Conservation (phyloP, 1,284 basidiomycete species). For the Athelia psychrophila region DNA sequence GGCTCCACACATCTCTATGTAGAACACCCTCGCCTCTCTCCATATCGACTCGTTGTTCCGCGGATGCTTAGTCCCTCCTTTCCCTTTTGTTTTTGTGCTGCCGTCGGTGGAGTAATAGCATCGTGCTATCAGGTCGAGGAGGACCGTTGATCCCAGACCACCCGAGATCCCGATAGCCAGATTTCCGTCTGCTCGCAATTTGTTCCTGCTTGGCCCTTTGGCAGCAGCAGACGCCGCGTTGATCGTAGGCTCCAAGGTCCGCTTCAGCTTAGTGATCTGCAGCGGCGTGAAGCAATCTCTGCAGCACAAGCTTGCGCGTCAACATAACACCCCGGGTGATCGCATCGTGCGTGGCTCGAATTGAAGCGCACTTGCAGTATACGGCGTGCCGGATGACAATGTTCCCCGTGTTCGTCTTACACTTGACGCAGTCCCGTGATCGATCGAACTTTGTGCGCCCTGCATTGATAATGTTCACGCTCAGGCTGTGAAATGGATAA, state of each 20-base stretch:
- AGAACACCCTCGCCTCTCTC: conserved; percentile 59
- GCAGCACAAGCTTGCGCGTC: no score
- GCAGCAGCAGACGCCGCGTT: conserved; percentile 37
- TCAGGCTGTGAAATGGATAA: neutral
- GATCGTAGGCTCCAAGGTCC: conserved; percentile 60
- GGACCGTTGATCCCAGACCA: conserved; percentile 67
- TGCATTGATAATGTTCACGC: conserved; percentile 31
- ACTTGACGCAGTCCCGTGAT: conserved; percentile 64
- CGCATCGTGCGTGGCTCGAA: no score
- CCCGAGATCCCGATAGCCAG: conserved; percentile 70
- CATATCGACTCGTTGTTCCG: conserved; percentile 61
- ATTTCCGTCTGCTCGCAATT: conserved; percentile 63
- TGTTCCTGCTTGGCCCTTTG: conserved; percentile 44
- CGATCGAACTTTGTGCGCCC: conserved; percentile 59
- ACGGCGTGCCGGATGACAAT: conserved; percentile 75
- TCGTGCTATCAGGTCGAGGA: conserved; percentile 64
- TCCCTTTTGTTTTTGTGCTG: conserved; percentile 25
- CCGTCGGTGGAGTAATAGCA: conserved; percentile 50
- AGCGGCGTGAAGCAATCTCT: conserved; percentile 70
- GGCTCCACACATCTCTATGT: conserved; percentile 65
- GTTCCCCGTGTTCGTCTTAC: conserved; percentile 61
- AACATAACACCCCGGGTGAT: no score
- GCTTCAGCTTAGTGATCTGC: conserved; percentile 61
- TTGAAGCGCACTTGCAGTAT: conserved; percentile 72
- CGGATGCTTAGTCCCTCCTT: conserved; percentile 65